Evolutionary conservation across 2,329 filamentous ascomycete species (phyloP).

Genomic region (Fusarium buxicola): DNA sequence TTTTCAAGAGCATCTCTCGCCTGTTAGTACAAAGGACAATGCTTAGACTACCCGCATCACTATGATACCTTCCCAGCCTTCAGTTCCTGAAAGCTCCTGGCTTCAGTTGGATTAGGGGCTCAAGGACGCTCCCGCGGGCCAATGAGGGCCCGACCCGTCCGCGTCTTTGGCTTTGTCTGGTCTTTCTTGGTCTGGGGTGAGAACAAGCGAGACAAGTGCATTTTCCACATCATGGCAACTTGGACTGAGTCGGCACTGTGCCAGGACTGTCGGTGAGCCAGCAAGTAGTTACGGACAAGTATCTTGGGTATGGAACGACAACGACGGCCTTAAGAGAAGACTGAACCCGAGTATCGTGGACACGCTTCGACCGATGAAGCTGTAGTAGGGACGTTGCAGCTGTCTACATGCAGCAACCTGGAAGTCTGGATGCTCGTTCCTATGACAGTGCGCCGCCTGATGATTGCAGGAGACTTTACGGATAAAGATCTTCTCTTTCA

Average conservation of each 20-base stretch:
- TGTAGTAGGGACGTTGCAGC: too few species aligned
- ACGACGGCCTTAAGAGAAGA: neutral
- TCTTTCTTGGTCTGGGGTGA: conserved; percentile 33
- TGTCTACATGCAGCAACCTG: neutral
- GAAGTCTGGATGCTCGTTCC: too few species aligned
- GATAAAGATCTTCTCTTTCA: conserved; percentile 3
- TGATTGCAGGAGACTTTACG: neutral
- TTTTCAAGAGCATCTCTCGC: neutral
- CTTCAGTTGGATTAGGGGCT: conserved; percentile 45
- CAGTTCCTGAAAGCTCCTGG: conserved; percentile 38
- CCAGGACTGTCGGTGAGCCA: conserved; percentile 16
- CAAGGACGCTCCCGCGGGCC: conserved; percentile 35
- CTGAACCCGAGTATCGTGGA: neutral
- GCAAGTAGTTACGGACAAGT: neutral
- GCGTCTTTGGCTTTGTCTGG: conserved; percentile 37
- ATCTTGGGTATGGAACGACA: neutral
- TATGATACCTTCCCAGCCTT: conserved; percentile 36
- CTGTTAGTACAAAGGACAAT: conserved; percentile 13
- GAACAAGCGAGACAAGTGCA: conserved; percentile 37
- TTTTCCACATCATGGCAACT: conserved; percentile 22
- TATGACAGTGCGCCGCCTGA: too few species aligned
- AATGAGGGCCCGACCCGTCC: conserved; percentile 47
- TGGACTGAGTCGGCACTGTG: conserved; percentile 35
- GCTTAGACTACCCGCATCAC: conserved; percentile 21
- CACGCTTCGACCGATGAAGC: too few species aligned